Evolutionary conservation across 306 rosid genomes (phyloP).

Genomic region (Albizia julibrissin): DNA sequence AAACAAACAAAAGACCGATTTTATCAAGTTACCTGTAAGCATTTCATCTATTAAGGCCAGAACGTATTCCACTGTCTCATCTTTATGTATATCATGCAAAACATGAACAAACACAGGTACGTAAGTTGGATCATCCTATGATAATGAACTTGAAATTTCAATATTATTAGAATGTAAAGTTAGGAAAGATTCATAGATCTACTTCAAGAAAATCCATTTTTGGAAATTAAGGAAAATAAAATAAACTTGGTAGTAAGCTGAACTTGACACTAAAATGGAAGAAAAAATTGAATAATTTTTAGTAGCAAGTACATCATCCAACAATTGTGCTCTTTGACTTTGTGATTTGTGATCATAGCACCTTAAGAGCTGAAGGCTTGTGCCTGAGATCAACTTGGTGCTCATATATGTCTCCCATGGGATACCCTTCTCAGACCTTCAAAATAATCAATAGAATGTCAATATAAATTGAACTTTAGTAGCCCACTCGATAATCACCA

Average conservation of each 20-base stretch:
- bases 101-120: conserved; percentile 73
- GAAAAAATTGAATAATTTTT: background rate
- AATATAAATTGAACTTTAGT: background rate
- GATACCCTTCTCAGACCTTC: conserved; percentile 75
- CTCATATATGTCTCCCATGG: conserved; percentile 91
- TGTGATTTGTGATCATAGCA: conserved; percentile 77
- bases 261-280: background rate
- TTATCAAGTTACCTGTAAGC: conserved; percentile 59
- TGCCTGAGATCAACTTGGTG: conserved; percentile 74
- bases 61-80: conserved; percentile 79
- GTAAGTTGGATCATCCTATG: conserved; percentile 84
- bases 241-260: background rate
- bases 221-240: background rate
- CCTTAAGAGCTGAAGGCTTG: conserved; percentile 83
- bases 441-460: conserved; percentile 19
- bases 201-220: background rate
- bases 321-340: conserved; percentile 68
- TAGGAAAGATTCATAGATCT: background rate
- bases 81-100: conserved; percentile 73
- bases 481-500: background rate
- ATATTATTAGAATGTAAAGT: conserved; percentile 11
- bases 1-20: background rate
- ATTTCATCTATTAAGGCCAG: conserved; percentile 75
- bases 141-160: conserved; percentile 22
- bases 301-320: conserved; percentile 57